A percentile compares a stretch with the other conserved stretches of the same genome.
phyloP scores from a whole-genome alignment of 1,284 basidiomycete species.

The Puccinia hordei region DNA sequence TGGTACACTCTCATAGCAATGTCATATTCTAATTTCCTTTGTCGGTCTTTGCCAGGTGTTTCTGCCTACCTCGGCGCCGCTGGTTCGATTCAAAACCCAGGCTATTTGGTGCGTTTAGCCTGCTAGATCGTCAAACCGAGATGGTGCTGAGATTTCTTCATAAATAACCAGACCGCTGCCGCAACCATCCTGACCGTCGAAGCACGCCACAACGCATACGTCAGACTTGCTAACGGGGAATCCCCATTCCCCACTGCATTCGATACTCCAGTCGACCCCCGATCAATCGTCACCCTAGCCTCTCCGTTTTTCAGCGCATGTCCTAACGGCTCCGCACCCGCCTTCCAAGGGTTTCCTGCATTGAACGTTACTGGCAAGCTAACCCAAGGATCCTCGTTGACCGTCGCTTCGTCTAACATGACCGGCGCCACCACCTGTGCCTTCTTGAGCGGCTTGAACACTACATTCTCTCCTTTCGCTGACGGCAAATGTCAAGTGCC shows the following conservation, averaged over 20 bases:
- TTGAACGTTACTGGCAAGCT: conserved; percentile 33
- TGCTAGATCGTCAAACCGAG: neutral
- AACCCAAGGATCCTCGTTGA: conserved; percentile 11
- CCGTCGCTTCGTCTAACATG: neutral
- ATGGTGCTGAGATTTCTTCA: neutral
- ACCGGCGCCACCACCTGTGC: conserved; percentile 22
- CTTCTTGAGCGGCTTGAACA: conserved; percentile 44
- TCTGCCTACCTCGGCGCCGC: conserved; percentile 57
- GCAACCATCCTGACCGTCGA: conserved; percentile 60
- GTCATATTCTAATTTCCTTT: no score
- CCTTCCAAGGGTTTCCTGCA: conserved; percentile 37
- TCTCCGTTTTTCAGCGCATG: conserved; percentile 36
- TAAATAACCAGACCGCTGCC: conserved; percentile 59
- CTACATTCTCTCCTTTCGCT: conserved; percentile 6
- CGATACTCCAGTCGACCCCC: conserved; percentile 38
- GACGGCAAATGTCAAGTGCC: conserved; percentile 30
- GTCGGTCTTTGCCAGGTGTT: conserved; percentile 37
- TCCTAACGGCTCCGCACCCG: conserved; percentile 30
- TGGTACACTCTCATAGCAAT: neutral
- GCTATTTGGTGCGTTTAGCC: neutral
- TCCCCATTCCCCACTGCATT: conserved; percentile 45
- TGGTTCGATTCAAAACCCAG: conserved; percentile 50
- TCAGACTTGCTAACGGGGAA: conserved; percentile 41
- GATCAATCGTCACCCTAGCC: conserved; percentile 32
- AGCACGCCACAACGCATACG: conserved; percentile 53